These are phyloP conservation scores for Yamadazyma takamatsuzukensis DNA, from an alignment of 805 yeast genomes.

Conservation along the genomic window DNA sequence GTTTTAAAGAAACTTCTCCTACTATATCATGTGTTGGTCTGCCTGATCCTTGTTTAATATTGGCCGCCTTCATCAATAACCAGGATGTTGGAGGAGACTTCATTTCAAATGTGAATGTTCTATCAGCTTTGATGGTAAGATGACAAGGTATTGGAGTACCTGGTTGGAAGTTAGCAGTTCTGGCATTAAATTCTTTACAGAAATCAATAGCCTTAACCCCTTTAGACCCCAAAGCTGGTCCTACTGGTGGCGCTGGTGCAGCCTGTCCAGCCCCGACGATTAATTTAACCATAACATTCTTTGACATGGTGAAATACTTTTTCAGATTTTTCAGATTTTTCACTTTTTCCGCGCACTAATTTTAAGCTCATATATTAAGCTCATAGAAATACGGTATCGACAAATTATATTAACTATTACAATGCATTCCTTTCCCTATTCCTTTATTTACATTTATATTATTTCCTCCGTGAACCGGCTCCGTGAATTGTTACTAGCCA, in stretches of 20 bases:
- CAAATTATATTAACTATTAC: too few relatives aligned
- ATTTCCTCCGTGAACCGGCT: slow-evolving; percentile 19
- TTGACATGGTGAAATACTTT: slow-evolving; percentile 24
- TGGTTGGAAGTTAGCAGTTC: slow-evolving; percentile 81
- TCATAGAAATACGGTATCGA: too few relatives aligned
- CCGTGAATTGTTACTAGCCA: slow-evolving; percentile 16
- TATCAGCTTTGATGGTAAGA: slow-evolving; percentile 85
- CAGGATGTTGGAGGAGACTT: slow-evolving; percentile 91
- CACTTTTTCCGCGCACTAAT: too few relatives aligned
- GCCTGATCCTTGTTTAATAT: slow-evolving; percentile 74
- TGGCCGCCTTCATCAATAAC: slow-evolving; percentile 78
- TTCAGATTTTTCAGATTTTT: slow-evolving; percentile 7
- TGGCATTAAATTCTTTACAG: slow-evolving; percentile 96
- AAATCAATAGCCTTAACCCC: slow-evolving; percentile 99
- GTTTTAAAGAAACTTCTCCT: slow-evolving; percentile 76
- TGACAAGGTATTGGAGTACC: slow-evolving; percentile 89
- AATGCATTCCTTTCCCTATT: too few relatives aligned
- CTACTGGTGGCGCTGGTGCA: slow-evolving; percentile 98
- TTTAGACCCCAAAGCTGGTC: slow-evolving; percentile 97
- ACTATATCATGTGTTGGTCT: slow-evolving; percentile 56
- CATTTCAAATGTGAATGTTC: slow-evolving; percentile 80
- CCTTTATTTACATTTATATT: slow-evolving; percentile 1
- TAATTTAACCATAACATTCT: slow-evolving; percentile 74
- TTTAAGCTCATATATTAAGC: too few relatives aligned
- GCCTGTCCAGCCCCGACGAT: slow-evolving; percentile 98